Conservation (phyloP, 345 rosid species). For the Xanthoceras sorbifolium region DNA sequence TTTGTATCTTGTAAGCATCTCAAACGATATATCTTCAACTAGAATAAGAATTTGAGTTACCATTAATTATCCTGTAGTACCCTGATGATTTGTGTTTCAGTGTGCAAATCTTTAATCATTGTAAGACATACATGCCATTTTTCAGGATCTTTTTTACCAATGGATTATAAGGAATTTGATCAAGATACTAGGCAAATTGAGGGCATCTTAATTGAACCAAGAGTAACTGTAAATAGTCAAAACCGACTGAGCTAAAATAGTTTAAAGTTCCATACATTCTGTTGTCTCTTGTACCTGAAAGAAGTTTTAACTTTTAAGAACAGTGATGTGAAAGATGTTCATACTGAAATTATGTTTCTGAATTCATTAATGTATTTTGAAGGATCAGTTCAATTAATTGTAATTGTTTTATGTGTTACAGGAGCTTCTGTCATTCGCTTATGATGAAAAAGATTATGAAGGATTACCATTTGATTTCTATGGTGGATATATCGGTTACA, state of each 20-base stretch:
- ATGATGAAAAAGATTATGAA: constrained; percentile 68
- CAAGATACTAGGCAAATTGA: background rate
- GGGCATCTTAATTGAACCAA: background rate
- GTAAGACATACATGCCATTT: background rate
- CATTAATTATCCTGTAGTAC: background rate
- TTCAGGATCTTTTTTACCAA: background rate
- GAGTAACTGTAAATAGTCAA: background rate
- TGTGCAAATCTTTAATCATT: background rate
- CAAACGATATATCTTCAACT: background rate
- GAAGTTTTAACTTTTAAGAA: background rate
- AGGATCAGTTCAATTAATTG: background rate
- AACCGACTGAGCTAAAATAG: background rate
- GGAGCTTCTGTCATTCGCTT: constrained; percentile 73
- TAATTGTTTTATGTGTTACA: constrained; percentile 30
- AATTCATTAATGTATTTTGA: constrained; percentile 1
- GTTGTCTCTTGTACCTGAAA: background rate
- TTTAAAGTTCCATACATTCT: background rate
- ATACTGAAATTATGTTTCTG: background rate
- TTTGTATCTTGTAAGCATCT: background rate
- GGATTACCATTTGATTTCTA: constrained; percentile 88
- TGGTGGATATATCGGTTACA: constrained; percentile 92
- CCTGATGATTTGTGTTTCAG: background rate
- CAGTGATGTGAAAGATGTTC: background rate
- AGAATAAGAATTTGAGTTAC: background rate
- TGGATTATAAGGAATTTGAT: background rate